These are phyloP conservation scores for Clavispora vitiphila DNA, from an alignment of 805 yeast genomes.

Conservation along the genomic window DNA sequence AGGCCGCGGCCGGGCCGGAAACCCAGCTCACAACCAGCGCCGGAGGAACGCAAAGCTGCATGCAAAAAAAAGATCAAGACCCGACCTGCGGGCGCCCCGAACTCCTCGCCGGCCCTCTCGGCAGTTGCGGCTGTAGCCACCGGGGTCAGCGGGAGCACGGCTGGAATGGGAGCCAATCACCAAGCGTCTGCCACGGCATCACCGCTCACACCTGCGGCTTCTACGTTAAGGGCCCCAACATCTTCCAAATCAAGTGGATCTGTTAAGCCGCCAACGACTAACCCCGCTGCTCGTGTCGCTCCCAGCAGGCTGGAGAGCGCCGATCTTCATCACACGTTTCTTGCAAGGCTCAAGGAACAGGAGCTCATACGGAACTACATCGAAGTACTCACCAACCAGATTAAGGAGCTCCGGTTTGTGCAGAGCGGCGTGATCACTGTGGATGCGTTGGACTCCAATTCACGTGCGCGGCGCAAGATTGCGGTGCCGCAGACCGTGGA, in stretches of 20 bases:
- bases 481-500: conserved; percentile 18
- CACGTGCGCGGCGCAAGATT: conserved; percentile 5
- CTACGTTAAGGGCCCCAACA: too few relatives aligned
- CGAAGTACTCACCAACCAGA: conserved; percentile 38
- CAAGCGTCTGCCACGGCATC: too few relatives aligned
- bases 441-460: conserved; percentile 30
- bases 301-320: conserved; percentile 12
- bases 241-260: neutral
- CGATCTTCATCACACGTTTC: conserved; percentile 27
- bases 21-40: conserved; percentile 21
- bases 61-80: conserved; percentile 9
- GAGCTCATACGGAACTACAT: conserved; percentile 38
- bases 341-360: conserved; percentile 38
- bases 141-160: too few relatives aligned
- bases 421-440: conserved; percentile 41
- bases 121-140: too few relatives aligned
- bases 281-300: neutral
- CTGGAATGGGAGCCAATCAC: too few relatives aligned
- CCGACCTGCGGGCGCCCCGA: neutral
- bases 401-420: conserved; percentile 38
- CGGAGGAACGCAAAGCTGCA: conserved; percentile 2
- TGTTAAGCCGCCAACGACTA: neutral
- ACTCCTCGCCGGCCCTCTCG: too few relatives aligned
- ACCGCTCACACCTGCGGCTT: too few relatives aligned
- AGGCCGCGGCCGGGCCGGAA: conserved; percentile 72